These are phyloP conservation scores for Diplodia seriata DNA, from an alignment of 2,329 filamentous ascomycete species.

Conservation along the genomic window DNA sequence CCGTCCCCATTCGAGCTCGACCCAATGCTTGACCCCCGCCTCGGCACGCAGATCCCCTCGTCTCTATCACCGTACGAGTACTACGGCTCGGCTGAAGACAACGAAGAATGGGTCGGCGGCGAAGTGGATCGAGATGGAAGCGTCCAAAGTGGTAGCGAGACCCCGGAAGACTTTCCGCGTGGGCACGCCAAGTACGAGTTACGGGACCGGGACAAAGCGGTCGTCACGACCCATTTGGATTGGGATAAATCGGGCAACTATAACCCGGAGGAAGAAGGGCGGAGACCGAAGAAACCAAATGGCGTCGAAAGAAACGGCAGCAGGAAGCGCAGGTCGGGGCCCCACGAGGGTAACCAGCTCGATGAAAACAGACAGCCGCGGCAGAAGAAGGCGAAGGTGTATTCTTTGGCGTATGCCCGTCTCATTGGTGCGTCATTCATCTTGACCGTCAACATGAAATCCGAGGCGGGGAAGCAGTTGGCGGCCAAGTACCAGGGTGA, in stretches of 20 bases:
- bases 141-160: not conserved
- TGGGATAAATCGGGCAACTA: slow-evolving; percentile 49
- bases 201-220: not conserved
- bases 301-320: not conserved
- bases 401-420: slow-evolving; percentile 19
- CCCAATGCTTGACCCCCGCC: not conserved
- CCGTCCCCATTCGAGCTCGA: not conserved
- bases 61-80: not conserved
- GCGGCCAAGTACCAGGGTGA: not conserved
- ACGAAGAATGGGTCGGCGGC: not conserved
- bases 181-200: not conserved
- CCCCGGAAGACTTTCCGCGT: not conserved
- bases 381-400: not conserved
- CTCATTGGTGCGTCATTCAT: slow-evolving; percentile 36
- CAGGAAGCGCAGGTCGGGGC: not conserved
- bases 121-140: not conserved
- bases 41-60: not conserved
- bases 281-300: not conserved
- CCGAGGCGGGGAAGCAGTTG: slow-evolving; percentile 31
- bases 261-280: slow-evolving; percentile 36
- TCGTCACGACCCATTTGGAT: slow-evolving; percentile 43
- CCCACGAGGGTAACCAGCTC: not conserved
- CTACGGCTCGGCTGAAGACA: slow-evolving; percentile 13
- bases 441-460: slow-evolving; percentile 39
- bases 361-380: slow-evolving; percentile 5